These are phyloP conservation scores for Leccinum sublutescens DNA, from an alignment of 768 basidiomycete species.

Conservation along the genomic window DNA sequence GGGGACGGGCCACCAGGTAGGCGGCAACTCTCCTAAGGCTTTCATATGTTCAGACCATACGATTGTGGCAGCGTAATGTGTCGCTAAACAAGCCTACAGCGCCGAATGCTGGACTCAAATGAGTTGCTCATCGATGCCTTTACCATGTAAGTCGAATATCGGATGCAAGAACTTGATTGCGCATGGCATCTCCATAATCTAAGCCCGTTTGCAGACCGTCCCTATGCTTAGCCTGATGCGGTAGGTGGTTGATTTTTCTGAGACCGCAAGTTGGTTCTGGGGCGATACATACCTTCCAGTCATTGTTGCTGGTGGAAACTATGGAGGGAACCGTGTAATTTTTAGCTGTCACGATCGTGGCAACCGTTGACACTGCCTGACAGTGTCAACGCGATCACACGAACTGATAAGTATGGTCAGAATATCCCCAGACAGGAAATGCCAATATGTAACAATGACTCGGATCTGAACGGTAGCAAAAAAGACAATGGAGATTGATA, in stretches of 20 bases:
- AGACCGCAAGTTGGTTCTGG: background rate
- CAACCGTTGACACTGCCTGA: slow-evolving; percentile 1
- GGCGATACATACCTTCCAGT: background rate
- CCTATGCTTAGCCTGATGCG: background rate
- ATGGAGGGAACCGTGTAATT: background rate
- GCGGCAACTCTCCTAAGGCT: background rate
- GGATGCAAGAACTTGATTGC: background rate
- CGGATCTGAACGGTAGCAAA: background rate
- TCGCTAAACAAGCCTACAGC: background rate
- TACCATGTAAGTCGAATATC: background rate
- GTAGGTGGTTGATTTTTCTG: background rate
- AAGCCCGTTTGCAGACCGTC: background rate
- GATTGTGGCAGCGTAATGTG: background rate
- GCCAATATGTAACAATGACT: background rate
- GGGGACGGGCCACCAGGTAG: slow-evolving; percentile 29
- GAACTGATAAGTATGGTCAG: background rate
- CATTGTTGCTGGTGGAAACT: background rate
- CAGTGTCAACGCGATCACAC: background rate
- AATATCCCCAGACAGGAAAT: slow-evolving; percentile 5
- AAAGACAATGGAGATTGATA: background rate
- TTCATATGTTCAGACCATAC: background rate
- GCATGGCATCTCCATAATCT: background rate
- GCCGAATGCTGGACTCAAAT: background rate
- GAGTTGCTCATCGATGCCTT: background rate
- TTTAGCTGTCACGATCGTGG: background rate